Conservation (phyloP, 306 rosid genomes). For the Mimosa bimucronata region DNA sequence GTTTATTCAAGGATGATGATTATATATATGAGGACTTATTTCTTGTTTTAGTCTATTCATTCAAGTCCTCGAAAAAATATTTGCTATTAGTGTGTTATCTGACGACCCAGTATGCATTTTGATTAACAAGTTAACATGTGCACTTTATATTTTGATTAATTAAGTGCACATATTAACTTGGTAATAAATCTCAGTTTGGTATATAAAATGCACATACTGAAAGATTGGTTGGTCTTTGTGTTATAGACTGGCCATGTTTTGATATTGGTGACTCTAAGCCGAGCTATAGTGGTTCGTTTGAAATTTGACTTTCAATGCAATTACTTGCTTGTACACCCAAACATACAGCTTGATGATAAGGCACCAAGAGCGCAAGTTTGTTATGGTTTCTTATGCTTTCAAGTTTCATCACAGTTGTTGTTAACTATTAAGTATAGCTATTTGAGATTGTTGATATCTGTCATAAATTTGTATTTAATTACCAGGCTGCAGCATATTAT, state of each 20-base stretch:
- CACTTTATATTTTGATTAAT: too few species aligned
- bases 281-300: background rate
- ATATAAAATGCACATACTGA: constrained; percentile 23
- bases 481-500: constrained; percentile 96
- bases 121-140: background rate
- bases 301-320: constrained; percentile 12
- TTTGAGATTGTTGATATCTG: constrained; percentile 29
- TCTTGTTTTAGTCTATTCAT: background rate
- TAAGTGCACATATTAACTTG: too few species aligned
- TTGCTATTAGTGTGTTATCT: background rate
- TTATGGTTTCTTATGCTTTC: constrained; percentile 26
- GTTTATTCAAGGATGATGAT: background rate
- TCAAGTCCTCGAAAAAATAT: background rate
- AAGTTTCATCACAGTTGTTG: background rate
- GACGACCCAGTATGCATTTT: background rate
- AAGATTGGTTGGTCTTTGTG: background rate
- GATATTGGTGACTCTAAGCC: background rate
- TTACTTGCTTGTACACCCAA: background rate
- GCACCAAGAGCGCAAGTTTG: background rate
- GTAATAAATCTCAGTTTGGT: background rate
- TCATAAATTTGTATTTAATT: background rate
- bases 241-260: background rate
- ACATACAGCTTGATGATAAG: background rate
- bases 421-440: constrained; percentile 17
- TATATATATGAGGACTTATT: background rate